A percentile compares a stretch with the other conserved stretches of the same genome.
Evolutionary conservation across 2,329 filamentous ascomycete genomes (phyloP).

Genomic region (Fusarium sp.): DNA sequence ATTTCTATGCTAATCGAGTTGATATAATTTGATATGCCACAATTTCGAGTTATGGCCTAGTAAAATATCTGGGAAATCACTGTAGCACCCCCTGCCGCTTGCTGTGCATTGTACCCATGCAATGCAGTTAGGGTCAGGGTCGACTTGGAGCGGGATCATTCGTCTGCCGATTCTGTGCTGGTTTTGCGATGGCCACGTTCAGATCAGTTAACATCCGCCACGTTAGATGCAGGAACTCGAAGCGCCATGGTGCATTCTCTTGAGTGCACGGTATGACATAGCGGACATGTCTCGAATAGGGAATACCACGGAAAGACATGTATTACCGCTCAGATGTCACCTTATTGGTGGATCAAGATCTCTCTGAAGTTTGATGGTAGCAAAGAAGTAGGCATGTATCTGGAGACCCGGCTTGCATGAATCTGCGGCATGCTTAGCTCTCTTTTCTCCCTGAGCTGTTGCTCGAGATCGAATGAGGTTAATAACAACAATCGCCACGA

Average conservation of each 20-base stretch:
- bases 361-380: background rate
- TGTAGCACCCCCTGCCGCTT: background rate
- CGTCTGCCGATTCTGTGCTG: conserved; percentile 17
- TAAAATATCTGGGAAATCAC: background rate
- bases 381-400: background rate
- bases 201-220: conserved; percentile 42
- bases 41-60: background rate
- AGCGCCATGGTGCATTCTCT: conserved; percentile 27
- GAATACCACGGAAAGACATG: conserved; percentile 25
- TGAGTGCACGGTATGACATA: conserved; percentile 22
- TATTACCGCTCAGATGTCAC: conserved; percentile 4
- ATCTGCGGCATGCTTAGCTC: background rate
- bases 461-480: conserved; percentile 3
- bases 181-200: conserved; percentile 22
- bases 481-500: background rate
- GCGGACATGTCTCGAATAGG: conserved; percentile 14
- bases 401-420: background rate
- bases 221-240: conserved; percentile 44
- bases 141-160: conserved; percentile 30
- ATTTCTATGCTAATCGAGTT: background rate
- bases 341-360: conserved; percentile 8
- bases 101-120: conserved; percentile 12
- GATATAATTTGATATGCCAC: background rate
- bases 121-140: conserved; percentile 20
- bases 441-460: conserved; percentile 2